phyloP scores from a whole-genome alignment of 495 filamentous ascomycete genomes.

The Aspergillus funiculosus region DNA sequence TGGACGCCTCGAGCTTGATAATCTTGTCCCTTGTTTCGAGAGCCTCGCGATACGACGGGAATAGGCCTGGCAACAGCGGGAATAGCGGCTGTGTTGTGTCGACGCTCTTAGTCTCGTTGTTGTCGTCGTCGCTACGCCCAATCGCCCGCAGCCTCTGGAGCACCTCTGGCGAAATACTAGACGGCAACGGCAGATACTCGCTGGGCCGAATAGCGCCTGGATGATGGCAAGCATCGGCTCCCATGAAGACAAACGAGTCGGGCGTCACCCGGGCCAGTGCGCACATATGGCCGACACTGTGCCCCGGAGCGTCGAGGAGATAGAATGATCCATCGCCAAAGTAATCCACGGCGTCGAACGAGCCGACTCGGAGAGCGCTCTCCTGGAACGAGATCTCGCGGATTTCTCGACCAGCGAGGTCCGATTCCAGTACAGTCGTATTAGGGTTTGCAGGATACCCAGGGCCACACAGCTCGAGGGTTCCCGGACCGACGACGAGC shows the following conservation, averaged over 20 bases:
- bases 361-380: constrained; percentile 35
- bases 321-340: constrained; percentile 41
- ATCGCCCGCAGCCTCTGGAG: too few species aligned
- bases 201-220: constrained; percentile 3
- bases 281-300: constrained; percentile 31
- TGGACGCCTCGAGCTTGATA: neutral
- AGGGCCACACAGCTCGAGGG: constrained; percentile 33
- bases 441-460: constrained; percentile 43
- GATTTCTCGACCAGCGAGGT: constrained; percentile 30
- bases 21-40: neutral
- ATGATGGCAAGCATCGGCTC: constrained; percentile 24
- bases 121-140: too few species aligned
- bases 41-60: neutral
- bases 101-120: neutral
- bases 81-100: neutral
- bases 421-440: constrained; percentile 31
- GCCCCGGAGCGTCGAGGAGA: constrained; percentile 33
- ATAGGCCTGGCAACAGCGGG: neutral
- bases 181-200: neutral
- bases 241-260: constrained; percentile 22
- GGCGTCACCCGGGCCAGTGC: constrained; percentile 30
- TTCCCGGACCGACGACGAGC: constrained; percentile 50
- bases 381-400: constrained; percentile 41
- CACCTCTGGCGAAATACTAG: neutral
- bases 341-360: constrained; percentile 50